These are phyloP conservation scores for Botrytis hyacinthi DNA, from an alignment of 2,329 filamentous ascomycete species.

Conservation along the genomic window DNA sequence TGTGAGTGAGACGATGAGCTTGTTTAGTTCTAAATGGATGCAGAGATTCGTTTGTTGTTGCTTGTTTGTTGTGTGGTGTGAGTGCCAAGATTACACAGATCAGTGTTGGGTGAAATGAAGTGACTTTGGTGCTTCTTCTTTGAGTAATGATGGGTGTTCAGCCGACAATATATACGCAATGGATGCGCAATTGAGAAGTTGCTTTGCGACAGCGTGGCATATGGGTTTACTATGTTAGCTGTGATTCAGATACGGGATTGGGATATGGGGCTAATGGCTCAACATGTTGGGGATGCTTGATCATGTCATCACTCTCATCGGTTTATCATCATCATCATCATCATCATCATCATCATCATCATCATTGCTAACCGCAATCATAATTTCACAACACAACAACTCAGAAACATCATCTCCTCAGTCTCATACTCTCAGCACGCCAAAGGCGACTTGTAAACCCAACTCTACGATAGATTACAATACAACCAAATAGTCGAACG, in stretches of 20 bases:
- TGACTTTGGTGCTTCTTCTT: neutral
- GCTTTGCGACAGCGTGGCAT: neutral
- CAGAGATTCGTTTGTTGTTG: neutral
- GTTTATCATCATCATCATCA: neutral
- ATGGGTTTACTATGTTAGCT: neutral
- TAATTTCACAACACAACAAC: neutral
- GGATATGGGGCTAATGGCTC: neutral
- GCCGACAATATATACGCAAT: constrained; percentile 3
- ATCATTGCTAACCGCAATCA: neutral
- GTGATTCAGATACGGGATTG: neutral
- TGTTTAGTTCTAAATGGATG: neutral
- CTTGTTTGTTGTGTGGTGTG: neutral
- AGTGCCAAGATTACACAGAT: neutral
- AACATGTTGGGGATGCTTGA: neutral
- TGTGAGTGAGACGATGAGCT: neutral
- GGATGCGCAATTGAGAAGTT: neutral
- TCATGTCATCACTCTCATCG: neutral
- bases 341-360: neutral
- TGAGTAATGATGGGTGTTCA: neutral
- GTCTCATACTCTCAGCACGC: neutral
- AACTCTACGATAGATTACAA: neutral
- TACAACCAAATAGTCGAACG: neutral
- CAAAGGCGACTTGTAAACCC: no score
- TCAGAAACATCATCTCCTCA: neutral
- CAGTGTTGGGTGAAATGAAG: neutral